Evolutionary conservation across 2,329 filamentous ascomycete genomes (phyloP).

Genomic region (Ceratocystis variospora): DNA sequence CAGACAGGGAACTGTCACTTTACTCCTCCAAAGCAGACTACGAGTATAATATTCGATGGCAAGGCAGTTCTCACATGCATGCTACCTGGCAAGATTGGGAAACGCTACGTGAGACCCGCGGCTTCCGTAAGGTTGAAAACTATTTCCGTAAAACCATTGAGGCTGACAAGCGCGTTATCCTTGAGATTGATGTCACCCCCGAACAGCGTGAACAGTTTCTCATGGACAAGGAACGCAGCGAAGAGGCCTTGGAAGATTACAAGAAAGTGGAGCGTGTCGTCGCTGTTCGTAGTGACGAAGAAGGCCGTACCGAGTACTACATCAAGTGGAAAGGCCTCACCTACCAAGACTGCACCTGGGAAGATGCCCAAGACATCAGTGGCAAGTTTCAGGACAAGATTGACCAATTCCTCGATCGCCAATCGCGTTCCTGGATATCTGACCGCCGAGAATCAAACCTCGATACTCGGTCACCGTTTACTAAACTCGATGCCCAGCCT

Average conservation of each 20-base stretch:
- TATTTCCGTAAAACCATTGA: slow-evolving; percentile 77
- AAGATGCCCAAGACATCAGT: slow-evolving; percentile 60
- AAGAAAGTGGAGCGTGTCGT: slow-evolving; percentile 90
- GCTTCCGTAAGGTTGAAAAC: slow-evolving; percentile 82
- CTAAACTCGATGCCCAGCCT: slow-evolving; percentile 65
- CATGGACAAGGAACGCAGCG: slow-evolving; percentile 82
- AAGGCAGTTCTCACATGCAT: slow-evolving; percentile 87
- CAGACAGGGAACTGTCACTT: slow-evolving; percentile 45
- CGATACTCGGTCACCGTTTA: slow-evolving; percentile 60
- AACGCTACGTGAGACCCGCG: slow-evolving; percentile 60
- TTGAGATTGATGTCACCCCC: slow-evolving; percentile 61
- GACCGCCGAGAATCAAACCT: slow-evolving; percentile 63
- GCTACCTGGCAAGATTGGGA: slow-evolving; percentile 85
- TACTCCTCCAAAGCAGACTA: slow-evolving; percentile 60
- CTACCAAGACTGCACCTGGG: slow-evolving; percentile 95
- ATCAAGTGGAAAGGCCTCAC: slow-evolving; percentile 94
- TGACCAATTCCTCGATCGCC: slow-evolving; percentile 77
- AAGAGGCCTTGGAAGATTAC: slow-evolving; percentile 78
- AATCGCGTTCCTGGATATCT: slow-evolving; percentile 66
- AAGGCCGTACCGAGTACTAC: slow-evolving; percentile 64
- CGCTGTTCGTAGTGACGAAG: slow-evolving; percentile 63
- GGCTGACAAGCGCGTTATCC: slow-evolving; percentile 63
- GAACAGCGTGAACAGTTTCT: slow-evolving; percentile 90
- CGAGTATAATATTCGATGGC: slow-evolving; percentile 92
- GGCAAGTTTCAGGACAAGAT: slow-evolving; percentile 75